Evolutionary conservation across 2,329 filamentous ascomycete genomes (phyloP), one percentile per base, ranked within the genome.

Genomic region (Aureobasidium musti): DNA sequence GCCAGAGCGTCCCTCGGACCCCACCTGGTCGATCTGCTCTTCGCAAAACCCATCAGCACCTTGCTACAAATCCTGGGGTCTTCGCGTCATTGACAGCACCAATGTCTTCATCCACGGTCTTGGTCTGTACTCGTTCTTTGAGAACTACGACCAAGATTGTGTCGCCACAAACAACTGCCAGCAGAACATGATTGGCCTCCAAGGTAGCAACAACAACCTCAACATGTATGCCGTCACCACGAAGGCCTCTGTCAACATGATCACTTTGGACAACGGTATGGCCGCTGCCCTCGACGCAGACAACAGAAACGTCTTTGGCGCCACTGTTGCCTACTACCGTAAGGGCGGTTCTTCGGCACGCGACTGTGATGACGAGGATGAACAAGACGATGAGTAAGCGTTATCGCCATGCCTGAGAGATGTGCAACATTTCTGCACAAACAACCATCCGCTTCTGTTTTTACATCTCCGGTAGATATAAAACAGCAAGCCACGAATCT

Each of bases 121-220:
- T 1, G 82, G 82, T 79, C 75, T 90, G 82, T 81, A 80, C 76
- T 82, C 78, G 60, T 88, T 86, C 79, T 88, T 87, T 78, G 79
- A 83, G 71, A 82, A 85, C 75, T 87, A 87, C 75, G 73, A 73
- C 39, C 82, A 86, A 71, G 73, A 73, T 17, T 86, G 83, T 71
- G 74, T 84, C 3, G 63, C 72, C 0, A 71, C 72, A 7, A 73
- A 83, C 63, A 77, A 81, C 71, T 86, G 84, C 75, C 84, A 86
- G 75, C 72, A 77, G 69, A 74, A 82, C 74, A 83, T 83, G 74
- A 80, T 82, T 67, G 72, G 76, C 71, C 75, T 83, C 57, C 77
- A 79, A 59, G 75, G 76, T 68, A 76, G 74, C 6, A 73, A 72
- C 69, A 76, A 72, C 63, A 78, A 82, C 65, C 73, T 83, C 71